Base-by-base conservation (phyloP, 2,329 filamentous ascomycete species). In the Fusarium hainanense region DNA sequence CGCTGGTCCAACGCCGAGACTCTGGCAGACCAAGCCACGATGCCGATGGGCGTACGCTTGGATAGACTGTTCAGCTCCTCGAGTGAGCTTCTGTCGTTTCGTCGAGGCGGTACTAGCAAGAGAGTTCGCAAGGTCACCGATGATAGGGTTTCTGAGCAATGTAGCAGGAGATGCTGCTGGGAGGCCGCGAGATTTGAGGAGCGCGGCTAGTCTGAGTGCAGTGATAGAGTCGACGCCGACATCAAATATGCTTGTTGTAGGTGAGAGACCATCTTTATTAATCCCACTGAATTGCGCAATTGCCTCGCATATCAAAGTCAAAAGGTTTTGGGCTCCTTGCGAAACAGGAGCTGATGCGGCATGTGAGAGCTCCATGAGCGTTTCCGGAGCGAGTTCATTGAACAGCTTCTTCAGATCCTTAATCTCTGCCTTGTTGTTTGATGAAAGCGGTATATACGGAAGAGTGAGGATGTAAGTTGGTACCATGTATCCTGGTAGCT, bases 161-260 rank as follows among this genome's bases (percentile, higher is more conserved):
- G 88, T 70, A 0, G 92, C 89, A 2, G 93, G 87, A 10, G 87
- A 89, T 0, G 88, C 89, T 16, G 84, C 81, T 2, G 75, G 34
- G 54, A 94, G 87, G 0, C 93, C 92, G 4, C 82, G 82, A 4
- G 85, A 82, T 70, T 89, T 92, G 16, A 98, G 81, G 14, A 84
- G 78, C 7, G 86, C 84, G 1, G 91, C 85, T 30, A 98, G 85
- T 10, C 89, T 85, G 47, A 97, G 89, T 0, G 91, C 92, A 0
- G 93, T 93, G 18, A 98, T 93, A 0, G 94, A 98, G 74, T 97
- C 95, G 25, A 98, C 84, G 0, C 94, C 95, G 2, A 97, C 82
- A 68, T 97, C 93, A 72, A 96, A 97, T 20, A 97, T 87, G 63
- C 89, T 97, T 0, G 89, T 89, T 1, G 81, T 82, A 4, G 85